Conservation (phyloP, 106 monocot species). For the Platanthera guangdongensis region DNA sequence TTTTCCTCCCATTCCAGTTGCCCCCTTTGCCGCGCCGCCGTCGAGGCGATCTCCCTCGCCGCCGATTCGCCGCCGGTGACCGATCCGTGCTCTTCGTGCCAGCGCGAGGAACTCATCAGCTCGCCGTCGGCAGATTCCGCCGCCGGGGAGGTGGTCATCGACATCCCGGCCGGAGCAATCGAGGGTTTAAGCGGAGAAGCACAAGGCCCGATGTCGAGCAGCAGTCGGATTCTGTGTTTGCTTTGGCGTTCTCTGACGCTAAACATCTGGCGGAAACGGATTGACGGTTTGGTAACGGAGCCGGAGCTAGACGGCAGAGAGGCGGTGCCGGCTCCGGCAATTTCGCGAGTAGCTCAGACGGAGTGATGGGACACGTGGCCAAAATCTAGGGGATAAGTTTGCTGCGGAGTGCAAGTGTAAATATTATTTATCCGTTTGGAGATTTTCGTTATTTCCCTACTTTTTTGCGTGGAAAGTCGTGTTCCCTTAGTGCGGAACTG, state of each 20-base stretch:
- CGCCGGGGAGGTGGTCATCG: background rate
- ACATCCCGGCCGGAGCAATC: background rate
- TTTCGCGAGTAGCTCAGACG: background rate
- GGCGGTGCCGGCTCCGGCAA: background rate
- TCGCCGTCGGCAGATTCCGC: background rate
- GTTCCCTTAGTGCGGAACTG: no score
- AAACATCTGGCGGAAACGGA: background rate
- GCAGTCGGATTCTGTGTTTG: background rate
- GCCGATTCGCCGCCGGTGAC: background rate
- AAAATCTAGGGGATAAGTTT: background rate
- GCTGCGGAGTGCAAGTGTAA: background rate
- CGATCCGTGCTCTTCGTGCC: background rate
- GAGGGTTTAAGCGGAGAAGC: background rate
- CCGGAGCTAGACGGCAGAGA: background rate
- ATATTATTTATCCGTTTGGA: background rate
- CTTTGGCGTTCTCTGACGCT: background rate
- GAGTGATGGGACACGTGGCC: background rate
- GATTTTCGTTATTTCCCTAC: background rate
- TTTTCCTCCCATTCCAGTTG: slow-evolving; percentile 34
- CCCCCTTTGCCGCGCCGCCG: slow-evolving; percentile 39
- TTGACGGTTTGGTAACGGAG: background rate
- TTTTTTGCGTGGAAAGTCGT: no score
- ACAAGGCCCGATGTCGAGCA: background rate
- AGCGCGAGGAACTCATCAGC: background rate
- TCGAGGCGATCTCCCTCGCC: slow-evolving; percentile 11